These are phyloP conservation scores for Gastroboletus turbinatus DNA, from an alignment of 1,284 basidiomycete genomes.

Conservation along the genomic window DNA sequence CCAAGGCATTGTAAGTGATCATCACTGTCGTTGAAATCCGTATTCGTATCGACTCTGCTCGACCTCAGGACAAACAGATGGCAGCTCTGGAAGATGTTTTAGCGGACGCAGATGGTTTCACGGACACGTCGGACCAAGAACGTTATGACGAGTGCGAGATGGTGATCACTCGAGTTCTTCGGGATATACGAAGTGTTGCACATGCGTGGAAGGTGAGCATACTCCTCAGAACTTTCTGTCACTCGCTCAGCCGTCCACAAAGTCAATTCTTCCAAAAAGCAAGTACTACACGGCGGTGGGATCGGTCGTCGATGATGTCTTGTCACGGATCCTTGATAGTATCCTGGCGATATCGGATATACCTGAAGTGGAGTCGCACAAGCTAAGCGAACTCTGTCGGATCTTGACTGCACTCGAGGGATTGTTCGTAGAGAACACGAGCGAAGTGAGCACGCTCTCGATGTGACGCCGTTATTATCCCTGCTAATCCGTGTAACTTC, in stretches of 20 bases:
- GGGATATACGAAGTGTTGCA: conserved; percentile 64
- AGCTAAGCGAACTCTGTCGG: conserved; percentile 79
- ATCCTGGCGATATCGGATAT: conserved; percentile 86
- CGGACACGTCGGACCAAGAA: conserved; percentile 71
- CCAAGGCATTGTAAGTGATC: conserved; percentile 57
- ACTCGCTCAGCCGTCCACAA: conserved; percentile 7
- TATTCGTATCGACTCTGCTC: conserved; percentile 5
- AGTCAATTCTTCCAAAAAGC: conserved; percentile 61
- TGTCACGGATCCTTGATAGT: conserved; percentile 70
- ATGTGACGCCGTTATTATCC: background rate
- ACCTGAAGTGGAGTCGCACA: conserved; percentile 85
- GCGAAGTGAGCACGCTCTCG: conserved; percentile 43
- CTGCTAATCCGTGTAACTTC: conserved; percentile 4
- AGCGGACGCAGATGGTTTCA: conserved; percentile 69
- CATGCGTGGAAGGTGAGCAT: conserved; percentile 71
- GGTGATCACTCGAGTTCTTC: conserved; percentile 65
- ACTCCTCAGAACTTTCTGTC: background rate
- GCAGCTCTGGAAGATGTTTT: conserved; percentile 36
- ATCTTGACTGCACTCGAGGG: conserved; percentile 79
- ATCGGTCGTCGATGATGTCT: conserved; percentile 68
- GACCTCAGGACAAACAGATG: conserved; percentile 24
- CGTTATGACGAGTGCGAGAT: conserved; percentile 77
- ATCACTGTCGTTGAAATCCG: conserved; percentile 1
- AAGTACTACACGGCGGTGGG: conserved; percentile 76
- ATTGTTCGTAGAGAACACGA: conserved; percentile 69